A percentile compares a stretch with the other conserved stretches of the same genome.
Conservation (phyloP, 495 filamentous ascomycete genomes). For the Astrocystis sublimbata region DNA sequence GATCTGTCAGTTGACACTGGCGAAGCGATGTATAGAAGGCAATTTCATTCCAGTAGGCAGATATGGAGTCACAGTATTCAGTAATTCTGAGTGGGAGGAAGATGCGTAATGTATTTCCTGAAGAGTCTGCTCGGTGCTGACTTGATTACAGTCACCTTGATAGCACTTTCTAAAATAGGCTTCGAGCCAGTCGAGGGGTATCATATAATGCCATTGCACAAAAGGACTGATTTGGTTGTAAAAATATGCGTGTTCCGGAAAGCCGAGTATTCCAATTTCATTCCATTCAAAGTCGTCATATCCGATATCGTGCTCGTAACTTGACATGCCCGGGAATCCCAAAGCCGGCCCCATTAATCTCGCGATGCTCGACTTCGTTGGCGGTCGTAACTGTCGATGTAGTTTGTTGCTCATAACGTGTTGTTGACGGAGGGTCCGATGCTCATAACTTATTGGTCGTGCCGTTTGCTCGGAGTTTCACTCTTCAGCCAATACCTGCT, state of each 20-base stretch:
- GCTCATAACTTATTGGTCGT: constrained; percentile 18
- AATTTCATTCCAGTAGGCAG: no score
- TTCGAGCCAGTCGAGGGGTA: not conserved
- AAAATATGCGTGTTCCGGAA: constrained; percentile 2
- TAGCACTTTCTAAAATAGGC: not conserved
- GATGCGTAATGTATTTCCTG: not conserved
- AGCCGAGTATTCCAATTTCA: constrained; percentile 4
- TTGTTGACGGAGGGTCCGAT: not conserved
- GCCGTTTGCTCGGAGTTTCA: not conserved
- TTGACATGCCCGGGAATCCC: not conserved
- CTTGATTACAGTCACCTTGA: not conserved
- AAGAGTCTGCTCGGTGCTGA: constrained; percentile 10
- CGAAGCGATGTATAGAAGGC: no score
- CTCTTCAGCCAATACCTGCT: constrained; percentile 8
- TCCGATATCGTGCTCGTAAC: constrained; percentile 10
- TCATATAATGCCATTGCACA: not conserved
- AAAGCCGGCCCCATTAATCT: constrained; percentile 1
- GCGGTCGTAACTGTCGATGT: constrained; percentile 12
- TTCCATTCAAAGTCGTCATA: constrained; percentile 6
- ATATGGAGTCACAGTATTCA: not conserved
- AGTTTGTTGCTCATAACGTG: constrained; percentile 4
- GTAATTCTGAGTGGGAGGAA: not conserved
- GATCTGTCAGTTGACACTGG: no score
- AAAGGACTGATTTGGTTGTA: not conserved
- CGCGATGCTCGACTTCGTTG: not conserved